Base-by-base conservation (phyloP, 345 rosid genomes). In the Cardamine chenopodiifolia region DNA sequence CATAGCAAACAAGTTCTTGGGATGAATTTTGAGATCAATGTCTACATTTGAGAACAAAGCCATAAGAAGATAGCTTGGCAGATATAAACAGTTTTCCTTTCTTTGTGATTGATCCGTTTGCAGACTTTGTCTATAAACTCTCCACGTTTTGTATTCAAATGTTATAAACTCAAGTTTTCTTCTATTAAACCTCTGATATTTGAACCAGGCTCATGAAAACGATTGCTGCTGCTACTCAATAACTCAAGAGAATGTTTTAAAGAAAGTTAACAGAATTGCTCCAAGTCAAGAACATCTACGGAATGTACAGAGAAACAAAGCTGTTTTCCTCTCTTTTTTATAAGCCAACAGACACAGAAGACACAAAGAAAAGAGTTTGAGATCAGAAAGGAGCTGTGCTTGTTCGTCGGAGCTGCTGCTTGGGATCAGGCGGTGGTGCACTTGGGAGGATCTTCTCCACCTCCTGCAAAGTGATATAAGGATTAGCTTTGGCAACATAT, bases 401-500 rank as follows among this genome's bases (percentile, higher is more conserved):
- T 31, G 93, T 87, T 78, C 97, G 76, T 5, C 92, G 82, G 35
- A 88, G 92, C 79, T 86, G 93, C 78, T 78, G 81, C 72, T 81
- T 90, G 22, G 87, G 91, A 70, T 85, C 82, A 10, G 87, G 89
- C 20, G 89, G 85, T 35, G 86, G 91, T 56, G 81, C 85, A 42
- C 67, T 69, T 2, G 90, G 86, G 26, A 88, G 82, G 82, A 81
- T 69, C 67, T 73, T 83, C 85, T 90, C 91, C 60, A 85, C 81
- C 82, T 86, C 91, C 96, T 90, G 85, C 53, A 74, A 35, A 31
- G 50, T 39, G 18, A 62, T 23, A 6, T n/a, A 62, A 42, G 35
- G 35, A 42, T 42, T 42, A 62, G 35, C 22, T 42, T 23, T 40
- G 22, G 34, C 22, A 14, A 42, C 34, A 62, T 5, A 22, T 37